phyloP scores from a whole-genome alignment of 129 eudicot genomes.

The Tagetes patula region DNA sequence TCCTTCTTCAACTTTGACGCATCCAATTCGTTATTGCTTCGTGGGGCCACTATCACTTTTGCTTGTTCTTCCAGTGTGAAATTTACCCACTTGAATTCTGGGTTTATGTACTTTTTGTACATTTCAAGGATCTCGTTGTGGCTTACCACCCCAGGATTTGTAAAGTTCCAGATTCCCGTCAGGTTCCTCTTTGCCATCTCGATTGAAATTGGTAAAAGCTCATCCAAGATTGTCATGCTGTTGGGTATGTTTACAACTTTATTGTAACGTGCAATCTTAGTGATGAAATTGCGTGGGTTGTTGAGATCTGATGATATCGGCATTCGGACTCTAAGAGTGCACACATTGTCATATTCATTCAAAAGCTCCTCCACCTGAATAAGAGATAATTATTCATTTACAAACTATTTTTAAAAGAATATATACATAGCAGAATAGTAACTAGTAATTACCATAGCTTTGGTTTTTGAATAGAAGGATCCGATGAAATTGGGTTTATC shows the following conservation, averaged over 20 bases:
- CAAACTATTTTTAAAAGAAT: neutral
- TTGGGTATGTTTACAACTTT: slow-evolving; percentile 96
- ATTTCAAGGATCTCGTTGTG: slow-evolving; percentile 91
- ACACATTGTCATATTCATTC: slow-evolving; percentile 85
- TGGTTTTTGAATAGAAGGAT: slow-evolving; percentile 96
- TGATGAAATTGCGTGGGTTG: slow-evolving; percentile 94
- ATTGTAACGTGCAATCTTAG: slow-evolving; percentile 75
- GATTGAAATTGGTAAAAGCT: slow-evolving; percentile 86
- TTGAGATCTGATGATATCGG: slow-evolving; percentile 90
- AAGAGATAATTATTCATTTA: neutral
- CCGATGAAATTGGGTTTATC: slow-evolving; percentile 90
- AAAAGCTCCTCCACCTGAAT: slow-evolving; percentile 82
- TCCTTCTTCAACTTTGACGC: slow-evolving; percentile 77
- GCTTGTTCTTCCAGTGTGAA: slow-evolving; percentile 97
- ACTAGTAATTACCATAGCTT: slow-evolving; percentile 74
- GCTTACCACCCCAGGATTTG: slow-evolving; percentile 95
- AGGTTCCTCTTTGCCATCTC: slow-evolving; percentile 98
- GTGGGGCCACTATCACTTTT: slow-evolving; percentile 78
- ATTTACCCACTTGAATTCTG: slow-evolving; percentile 64
- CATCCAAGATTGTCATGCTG: slow-evolving; percentile 95
- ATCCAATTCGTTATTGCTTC: slow-evolving; percentile 93
- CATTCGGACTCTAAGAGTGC: slow-evolving; percentile 95
- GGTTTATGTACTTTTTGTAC: slow-evolving; percentile 82
- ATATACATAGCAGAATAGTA: neutral
- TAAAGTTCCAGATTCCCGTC: slow-evolving; percentile 86